Evolutionary conservation across 805 yeast genomes (phyloP).

Genomic region (Candida xyloterini): DNA sequence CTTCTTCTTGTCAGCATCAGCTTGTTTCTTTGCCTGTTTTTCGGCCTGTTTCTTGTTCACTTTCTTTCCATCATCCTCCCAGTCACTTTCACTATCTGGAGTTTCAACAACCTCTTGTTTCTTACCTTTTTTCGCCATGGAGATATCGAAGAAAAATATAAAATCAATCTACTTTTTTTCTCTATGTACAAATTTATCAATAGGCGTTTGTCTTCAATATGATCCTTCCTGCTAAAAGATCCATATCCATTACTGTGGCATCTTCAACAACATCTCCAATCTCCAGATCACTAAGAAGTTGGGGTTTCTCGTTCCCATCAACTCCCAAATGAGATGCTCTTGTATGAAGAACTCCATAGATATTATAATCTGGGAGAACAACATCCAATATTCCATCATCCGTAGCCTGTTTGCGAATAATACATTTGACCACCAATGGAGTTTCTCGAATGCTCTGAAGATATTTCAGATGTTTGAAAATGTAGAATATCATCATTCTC

Average conservation of each 20-base stretch:
- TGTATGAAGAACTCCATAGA: conserved; percentile 27
- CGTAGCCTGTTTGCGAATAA: conserved; percentile 41
- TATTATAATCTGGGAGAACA: conserved; percentile 32
- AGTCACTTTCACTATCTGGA: conserved; percentile 38
- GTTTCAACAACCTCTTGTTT: conserved; percentile 51
- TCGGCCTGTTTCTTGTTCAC: conserved; percentile 67
- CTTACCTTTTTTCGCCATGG: conserved; percentile 31
- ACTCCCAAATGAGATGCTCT: conserved; percentile 27
- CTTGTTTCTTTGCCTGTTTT: conserved; percentile 66
- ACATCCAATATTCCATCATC: conserved; percentile 35
- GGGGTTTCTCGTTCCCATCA: conserved; percentile 19
- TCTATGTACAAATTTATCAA: conserved; percentile 9
- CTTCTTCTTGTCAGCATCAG: conserved; percentile 76
- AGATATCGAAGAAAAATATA: conserved; percentile 10
- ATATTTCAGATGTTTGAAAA: conserved; percentile 29
- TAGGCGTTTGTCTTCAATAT: conserved; percentile 29
- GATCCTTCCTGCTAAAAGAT: conserved; percentile 42
- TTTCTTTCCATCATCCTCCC: conserved; percentile 73
- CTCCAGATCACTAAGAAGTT: conserved; percentile 29
- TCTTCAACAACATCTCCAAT: conserved; percentile 44
- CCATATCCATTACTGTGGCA: conserved; percentile 40
- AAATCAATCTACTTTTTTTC: neutral
- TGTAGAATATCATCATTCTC: conserved; percentile 29
- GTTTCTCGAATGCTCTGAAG: conserved; percentile 16
- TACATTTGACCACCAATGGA: conserved; percentile 38